Conservation (phyloP, 1,284 basidiomycete species). For the Volvariella volvacea region DNA sequence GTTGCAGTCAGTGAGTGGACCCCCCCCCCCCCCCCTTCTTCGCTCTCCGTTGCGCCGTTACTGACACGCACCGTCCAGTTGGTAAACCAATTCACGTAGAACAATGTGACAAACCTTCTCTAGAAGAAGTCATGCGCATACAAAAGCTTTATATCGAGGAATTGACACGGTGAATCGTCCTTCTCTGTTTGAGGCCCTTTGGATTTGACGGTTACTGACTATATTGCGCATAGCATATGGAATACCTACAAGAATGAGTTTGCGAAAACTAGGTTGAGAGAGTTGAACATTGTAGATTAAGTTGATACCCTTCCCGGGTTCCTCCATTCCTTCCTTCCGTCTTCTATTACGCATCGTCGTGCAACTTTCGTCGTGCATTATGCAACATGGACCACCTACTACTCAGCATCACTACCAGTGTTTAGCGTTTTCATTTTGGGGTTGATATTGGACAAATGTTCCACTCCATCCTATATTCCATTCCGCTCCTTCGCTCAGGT, state of each 20-base stretch:
- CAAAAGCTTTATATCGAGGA: constrained; percentile 91
- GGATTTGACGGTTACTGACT: background rate
- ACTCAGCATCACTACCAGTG: too few species aligned
- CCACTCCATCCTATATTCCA: too few species aligned
- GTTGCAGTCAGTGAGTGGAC: constrained; percentile 82
- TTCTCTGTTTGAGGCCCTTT: constrained; percentile 3
- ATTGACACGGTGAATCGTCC: constrained; percentile 63
- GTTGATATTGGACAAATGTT: too few species aligned
- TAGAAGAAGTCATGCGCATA: constrained; percentile 75
- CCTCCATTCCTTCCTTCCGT: too few species aligned
- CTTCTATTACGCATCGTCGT: too few species aligned
- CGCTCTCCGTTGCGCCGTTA: background rate
- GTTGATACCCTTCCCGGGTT: too few species aligned
- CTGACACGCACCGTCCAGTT: too few species aligned
- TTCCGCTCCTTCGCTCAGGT: too few species aligned
- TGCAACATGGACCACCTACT: too few species aligned
- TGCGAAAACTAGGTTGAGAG: constrained; percentile 65
- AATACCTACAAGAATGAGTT: constrained; percentile 88
- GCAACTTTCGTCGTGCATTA: too few species aligned
- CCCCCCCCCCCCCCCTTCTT: background rate
- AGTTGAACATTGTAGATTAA: constrained; percentile 71
- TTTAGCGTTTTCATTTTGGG: too few species aligned
- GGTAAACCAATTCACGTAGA: constrained; percentile 84
- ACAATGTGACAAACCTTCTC: constrained; percentile 72
- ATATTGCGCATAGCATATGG: constrained; percentile 93